Percentiles rank a stretch among this genome's conserved stretches.
These are phyloP conservation scores for Exophiala alcalophila DNA, from an alignment of 2,329 filamentous ascomycete species.

Conservation along the genomic window DNA sequence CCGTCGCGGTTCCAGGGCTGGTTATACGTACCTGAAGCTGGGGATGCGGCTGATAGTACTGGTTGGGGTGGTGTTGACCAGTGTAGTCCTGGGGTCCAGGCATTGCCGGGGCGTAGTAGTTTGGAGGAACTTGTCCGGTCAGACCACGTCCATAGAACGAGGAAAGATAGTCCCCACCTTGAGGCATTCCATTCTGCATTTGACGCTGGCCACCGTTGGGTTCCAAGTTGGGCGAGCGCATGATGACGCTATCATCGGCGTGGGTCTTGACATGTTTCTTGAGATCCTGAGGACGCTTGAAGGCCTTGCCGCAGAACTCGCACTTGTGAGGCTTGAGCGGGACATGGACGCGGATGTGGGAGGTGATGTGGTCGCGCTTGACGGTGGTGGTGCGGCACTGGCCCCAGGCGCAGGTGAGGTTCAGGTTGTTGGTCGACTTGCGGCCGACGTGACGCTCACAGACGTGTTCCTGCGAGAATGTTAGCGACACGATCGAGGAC, in stretches of 20 bases:
- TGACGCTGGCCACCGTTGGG: constrained; percentile 49
- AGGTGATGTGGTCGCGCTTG: constrained; percentile 98
- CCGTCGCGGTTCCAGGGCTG: not conserved
- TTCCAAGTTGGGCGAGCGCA: constrained; percentile 56
- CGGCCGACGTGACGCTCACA: constrained; percentile 97
- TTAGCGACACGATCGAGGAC: constrained; percentile 16
- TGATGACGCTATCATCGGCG: constrained; percentile 83
- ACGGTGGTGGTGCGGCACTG: constrained; percentile 94
- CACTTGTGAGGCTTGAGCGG: constrained; percentile 98
- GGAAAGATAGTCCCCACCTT: constrained; percentile 29
- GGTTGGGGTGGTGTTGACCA: constrained; percentile 31
- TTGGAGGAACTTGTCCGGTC: constrained; percentile 29
- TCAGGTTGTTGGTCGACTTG: constrained; percentile 98
- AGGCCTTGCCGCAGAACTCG: constrained; percentile 96
- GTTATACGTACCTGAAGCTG: constrained; percentile 19
- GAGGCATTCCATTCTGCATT: constrained; percentile 27
- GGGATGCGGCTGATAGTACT: constrained; percentile 32
- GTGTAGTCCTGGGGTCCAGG: constrained; percentile 30
- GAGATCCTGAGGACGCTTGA: constrained; percentile 97
- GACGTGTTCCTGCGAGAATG: constrained; percentile 74
- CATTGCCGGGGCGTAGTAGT: constrained; percentile 31
- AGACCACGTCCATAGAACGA: constrained; percentile 30
- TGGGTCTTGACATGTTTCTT: constrained; percentile 99
- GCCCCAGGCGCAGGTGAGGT: constrained; percentile 95
- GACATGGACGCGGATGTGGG: constrained; percentile 98